These are phyloP conservation scores for Pseudozyma sp. DNA, from an alignment of 1,284 basidiomycete species.

Conservation along the genomic window DNA sequence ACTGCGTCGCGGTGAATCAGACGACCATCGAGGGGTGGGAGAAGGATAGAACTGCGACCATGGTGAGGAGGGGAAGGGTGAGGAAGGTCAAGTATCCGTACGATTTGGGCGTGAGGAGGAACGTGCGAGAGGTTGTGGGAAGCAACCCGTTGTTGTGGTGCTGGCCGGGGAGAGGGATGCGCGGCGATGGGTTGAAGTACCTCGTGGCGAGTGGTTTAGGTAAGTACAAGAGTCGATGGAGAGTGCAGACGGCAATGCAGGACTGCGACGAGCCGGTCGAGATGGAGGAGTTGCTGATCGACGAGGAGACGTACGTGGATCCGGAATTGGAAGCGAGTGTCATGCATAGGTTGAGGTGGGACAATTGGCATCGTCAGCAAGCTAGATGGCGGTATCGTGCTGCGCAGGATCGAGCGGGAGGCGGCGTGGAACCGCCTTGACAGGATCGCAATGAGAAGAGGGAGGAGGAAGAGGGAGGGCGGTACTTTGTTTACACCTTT, in stretches of 20 bases:
- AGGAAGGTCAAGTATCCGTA: conserved; percentile 89
- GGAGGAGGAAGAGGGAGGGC: background rate
- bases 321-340: conserved; percentile 32
- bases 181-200: conserved; percentile 81
- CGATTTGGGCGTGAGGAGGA: conserved; percentile 78
- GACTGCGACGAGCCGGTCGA: background rate
- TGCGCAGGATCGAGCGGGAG: background rate
- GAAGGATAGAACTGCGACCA: conserved; percentile 89
- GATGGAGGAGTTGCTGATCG: background rate
- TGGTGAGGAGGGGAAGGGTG: conserved; percentile 86
- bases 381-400: conserved; percentile 1
- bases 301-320: conserved; percentile 18
- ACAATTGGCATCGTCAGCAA: conserved; percentile 30
- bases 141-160: conserved; percentile 82
- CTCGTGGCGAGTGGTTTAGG: conserved; percentile 16
- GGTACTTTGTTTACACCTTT: conserved; percentile 1
- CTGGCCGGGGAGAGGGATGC: conserved; percentile 73
- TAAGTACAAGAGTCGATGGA: conserved; percentile 23
- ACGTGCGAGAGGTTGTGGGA: conserved; percentile 83
- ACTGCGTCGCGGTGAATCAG: conserved; percentile 81
- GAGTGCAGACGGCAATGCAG: conserved; percentile 13
- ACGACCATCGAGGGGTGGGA: conserved; percentile 99
- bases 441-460: background rate
- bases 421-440: background rate
- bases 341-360: conserved; percentile 44